Evolutionary conservation across 768 basidiomycete genomes (phyloP), one percentile per base, ranked within the genome.

Genomic region (Fibroporia radiculosa): DNA sequence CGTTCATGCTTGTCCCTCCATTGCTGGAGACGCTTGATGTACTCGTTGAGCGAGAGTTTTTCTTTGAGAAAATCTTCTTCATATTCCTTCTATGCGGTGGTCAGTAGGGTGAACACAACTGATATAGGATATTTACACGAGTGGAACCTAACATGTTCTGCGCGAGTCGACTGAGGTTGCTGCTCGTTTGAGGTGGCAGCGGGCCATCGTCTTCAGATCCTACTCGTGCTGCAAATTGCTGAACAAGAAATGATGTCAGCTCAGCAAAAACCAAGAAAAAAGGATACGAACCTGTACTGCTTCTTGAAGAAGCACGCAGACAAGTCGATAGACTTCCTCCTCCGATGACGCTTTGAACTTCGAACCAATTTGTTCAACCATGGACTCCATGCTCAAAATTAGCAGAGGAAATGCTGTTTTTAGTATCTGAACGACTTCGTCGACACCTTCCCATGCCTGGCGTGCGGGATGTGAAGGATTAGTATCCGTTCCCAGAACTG

Each of bases 401-500:
- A 99, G 75, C 6, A 99, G 74, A 0, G 96, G 96, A 72, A 93
- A 96, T 0, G 90, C 84, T 0, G 95, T 96, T 68, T 99, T 98
- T 56, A 98, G 72, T 28, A 90, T 82, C 59, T 93, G 85, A 32
- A 93, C 78, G 46, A 98, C 80, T 58, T 98, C 96, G 18, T 99
- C 96, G 6, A 96, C 81, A 55, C 86, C 75, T 43, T 98, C 95
- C 76, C 80, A 89, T 22, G 89, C 79, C 54, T 87, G 85, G 25
- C 82, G 77, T 38, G 74, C 67, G 40, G 60, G 63, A 14, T 39
- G 37, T 16, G 45, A 39, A 18, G 47, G 29, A 10, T 40, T 40
- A 13, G 50, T 32, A 16, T 40, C 41, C 18, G 50, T 41, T 7
- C 14, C 6, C 6, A 18, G 8, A n/a, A 18, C 16, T 35, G 18